Conservation (phyloP, 495 filamentous ascomycete genomes). For the Aspergillus sparsus region DNA sequence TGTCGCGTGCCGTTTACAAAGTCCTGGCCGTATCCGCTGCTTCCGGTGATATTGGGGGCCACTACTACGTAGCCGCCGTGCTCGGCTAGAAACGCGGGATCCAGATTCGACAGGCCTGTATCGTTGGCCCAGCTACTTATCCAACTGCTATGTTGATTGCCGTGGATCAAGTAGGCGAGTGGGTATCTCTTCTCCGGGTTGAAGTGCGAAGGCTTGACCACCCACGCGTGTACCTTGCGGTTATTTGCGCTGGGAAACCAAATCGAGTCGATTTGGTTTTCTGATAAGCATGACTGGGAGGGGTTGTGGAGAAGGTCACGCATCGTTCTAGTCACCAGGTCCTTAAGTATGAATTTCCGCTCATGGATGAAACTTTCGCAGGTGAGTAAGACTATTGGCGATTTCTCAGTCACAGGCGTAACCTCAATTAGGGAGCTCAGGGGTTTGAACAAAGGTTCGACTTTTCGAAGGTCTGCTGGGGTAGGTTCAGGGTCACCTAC, state of each 20-base stretch:
- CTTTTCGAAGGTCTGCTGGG: background rate
- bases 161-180: conserved; percentile 6
- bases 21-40: conserved; percentile 11
- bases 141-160: background rate
- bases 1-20: conserved; percentile 8
- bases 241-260: conserved; percentile 2
- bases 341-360: background rate
- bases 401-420: background rate
- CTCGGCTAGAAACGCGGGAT: conserved; percentile 1
- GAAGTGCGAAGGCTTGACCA: conserved; percentile 5
- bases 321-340: background rate
- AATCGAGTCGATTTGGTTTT: conserved; percentile 2
- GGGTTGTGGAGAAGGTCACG: background rate
- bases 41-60: conserved; percentile 6
- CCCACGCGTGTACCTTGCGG: conserved; percentile 4
- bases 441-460: background rate
- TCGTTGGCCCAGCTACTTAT: background rate
- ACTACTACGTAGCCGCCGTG: conserved; percentile 4
- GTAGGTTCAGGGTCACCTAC: background rate
- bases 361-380: conserved; percentile 4
- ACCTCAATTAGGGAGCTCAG: background rate
- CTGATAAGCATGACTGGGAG: background rate
- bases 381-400: background rate
- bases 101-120: background rate
- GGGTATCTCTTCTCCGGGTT: conserved; percentile 10